Conservation (phyloP, 2,329 filamentous ascomycete species). For the Fulvia fulva region DNA sequence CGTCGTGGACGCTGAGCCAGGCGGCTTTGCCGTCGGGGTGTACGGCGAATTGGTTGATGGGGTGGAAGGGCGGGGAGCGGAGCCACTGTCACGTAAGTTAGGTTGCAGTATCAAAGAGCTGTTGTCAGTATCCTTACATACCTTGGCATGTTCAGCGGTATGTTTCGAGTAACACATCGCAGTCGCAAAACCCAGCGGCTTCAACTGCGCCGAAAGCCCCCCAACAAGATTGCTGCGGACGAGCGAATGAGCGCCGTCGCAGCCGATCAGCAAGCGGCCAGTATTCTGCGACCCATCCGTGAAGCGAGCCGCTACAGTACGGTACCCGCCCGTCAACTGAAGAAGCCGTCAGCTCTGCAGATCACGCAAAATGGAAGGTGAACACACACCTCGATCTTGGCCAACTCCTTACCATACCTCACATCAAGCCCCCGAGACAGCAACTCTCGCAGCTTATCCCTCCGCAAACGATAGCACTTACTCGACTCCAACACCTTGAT, state of each 20-base stretch:
- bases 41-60: slow-evolving; percentile 13
- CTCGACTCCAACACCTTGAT: slow-evolving; percentile 4
- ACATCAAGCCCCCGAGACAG: slow-evolving; percentile 12
- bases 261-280: slow-evolving; percentile 22
- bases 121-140: background rate
- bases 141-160: slow-evolving; percentile 10
- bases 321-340: slow-evolving; percentile 5
- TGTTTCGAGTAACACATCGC: slow-evolving; percentile 17
- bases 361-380: background rate
- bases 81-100: background rate
- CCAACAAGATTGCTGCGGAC: slow-evolving; percentile 20
- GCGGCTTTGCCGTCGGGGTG: slow-evolving; percentile 7
- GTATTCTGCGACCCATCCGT: slow-evolving; percentile 13
- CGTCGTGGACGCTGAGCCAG: slow-evolving; percentile 11
- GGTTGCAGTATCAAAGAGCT: background rate
- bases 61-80: slow-evolving; percentile 9
- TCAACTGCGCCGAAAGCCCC: background rate
- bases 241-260: slow-evolving; percentile 22
- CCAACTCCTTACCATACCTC: slow-evolving; percentile 14
- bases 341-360: background rate
- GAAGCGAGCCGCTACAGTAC: slow-evolving; percentile 18
- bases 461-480: slow-evolving; percentile 9
- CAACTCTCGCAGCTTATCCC: slow-evolving; percentile 13
- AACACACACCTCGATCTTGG: background rate
- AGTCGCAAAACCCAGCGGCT: slow-evolving; percentile 12